phyloP scores from a whole-genome alignment of 2,329 filamentous ascomycete species.

The Hymenoscyphus fraxineus region DNA sequence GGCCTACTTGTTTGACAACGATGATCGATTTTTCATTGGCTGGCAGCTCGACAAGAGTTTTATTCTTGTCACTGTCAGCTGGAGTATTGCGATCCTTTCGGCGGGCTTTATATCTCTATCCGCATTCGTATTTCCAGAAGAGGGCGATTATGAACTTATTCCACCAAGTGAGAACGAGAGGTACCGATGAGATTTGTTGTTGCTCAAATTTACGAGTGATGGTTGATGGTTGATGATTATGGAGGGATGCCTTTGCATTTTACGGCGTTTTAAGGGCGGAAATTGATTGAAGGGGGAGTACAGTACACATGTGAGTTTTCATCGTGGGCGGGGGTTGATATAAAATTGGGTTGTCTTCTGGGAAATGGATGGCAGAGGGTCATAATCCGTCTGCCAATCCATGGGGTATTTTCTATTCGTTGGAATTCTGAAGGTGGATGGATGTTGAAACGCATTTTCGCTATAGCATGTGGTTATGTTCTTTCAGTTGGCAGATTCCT shows the following conservation, averaged over 20 bases:
- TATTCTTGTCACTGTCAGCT: slow-evolving; percentile 62
- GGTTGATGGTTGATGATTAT: not conserved
- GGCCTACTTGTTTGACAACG: slow-evolving; percentile 80
- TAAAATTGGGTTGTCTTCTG: not conserved
- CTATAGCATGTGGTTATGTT: not conserved
- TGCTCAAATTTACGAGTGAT: not conserved
- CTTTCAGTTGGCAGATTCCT: not conserved
- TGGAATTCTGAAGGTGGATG: not conserved
- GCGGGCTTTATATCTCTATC: slow-evolving; percentile 61
- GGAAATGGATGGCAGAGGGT: not conserved
- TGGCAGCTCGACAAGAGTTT: slow-evolving; percentile 80
- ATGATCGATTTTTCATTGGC: slow-evolving; percentile 77
- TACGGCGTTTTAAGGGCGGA: not conserved
- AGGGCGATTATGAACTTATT: slow-evolving; percentile 83
- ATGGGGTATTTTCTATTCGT: too few species aligned
- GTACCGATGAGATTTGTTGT: not conserved
- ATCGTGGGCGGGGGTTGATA: not conserved
- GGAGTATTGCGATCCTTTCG: slow-evolving; percentile 48
- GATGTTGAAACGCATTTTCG: not conserved
- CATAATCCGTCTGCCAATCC: too few species aligned
- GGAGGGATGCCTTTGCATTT: not conserved
- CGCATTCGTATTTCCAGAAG: slow-evolving; percentile 67
- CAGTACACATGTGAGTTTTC: not conserved
- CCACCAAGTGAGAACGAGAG: slow-evolving; percentile 42
- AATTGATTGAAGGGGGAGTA: not conserved